Base-by-base conservation (phyloP, 2,329 filamentous ascomycete species). In the Pyricularia pennisetigena region DNA sequence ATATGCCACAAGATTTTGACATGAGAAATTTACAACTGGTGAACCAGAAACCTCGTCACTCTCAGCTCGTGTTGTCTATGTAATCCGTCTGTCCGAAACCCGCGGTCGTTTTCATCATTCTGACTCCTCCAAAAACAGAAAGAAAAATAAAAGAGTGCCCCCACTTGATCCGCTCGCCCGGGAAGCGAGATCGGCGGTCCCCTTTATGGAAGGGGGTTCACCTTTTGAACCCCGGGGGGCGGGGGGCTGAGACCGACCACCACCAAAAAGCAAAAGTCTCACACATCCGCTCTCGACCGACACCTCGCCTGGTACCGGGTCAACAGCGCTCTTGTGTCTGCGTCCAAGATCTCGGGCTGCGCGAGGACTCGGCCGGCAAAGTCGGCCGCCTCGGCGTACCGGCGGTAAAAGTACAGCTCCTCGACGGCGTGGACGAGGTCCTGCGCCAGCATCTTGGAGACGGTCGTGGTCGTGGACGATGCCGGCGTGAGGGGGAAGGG, bases 391-490 rank as follows among this genome's bases (percentile, higher is more conserved):
- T 84, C 80, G 0, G 74, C 74, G 69, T 80, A 87, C 41, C 80
- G 76, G 6, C 79, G 75, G 71, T 82, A 82, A 73, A 85, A 87
- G 72, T 87, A 87, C 63, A 87, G 77, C 74, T 87, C 85, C 73
- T 87, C 85, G 8, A 84, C 82, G 0, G 85, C 85, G 72, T 87
- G 84, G 24, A 86, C 69, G 10, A 84, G 71, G n/a, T 82, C 79
- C 70, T 86, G 83, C 1, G 79, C 76, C 41, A 81, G 78, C 61
- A 79, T 79, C 72, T 86, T 87, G 35, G 78, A 76, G 4, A 79
- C 73, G 35, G 65, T 70, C 10, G 72, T 70, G 26, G 57, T 14
- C 4, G 24, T 4, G 8, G 57, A 26, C 24, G n/a, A 2, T 26
- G 30, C 26, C 54, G 30, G 54, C 4, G 71, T 71, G 12, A 84